Evolutionary conservation across 1,284 basidiomycete species (phyloP).

Genomic region (Ganoderma boninense): DNA sequence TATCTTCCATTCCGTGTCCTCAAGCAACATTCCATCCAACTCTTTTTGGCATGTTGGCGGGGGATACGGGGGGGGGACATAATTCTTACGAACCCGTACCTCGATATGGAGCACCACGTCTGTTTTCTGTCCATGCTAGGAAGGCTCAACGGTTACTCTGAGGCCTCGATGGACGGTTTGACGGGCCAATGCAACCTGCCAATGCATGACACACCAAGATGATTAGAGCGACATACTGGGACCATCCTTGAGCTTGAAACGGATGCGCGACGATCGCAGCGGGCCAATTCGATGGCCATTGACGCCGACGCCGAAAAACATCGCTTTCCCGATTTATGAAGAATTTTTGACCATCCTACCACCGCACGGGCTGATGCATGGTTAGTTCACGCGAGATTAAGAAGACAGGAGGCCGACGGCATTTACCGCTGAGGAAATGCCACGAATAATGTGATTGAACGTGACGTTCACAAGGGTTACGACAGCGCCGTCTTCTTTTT

Average conservation of each 20-base stretch:
- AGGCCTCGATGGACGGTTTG: neutral
- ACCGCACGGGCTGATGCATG: slow-evolving; percentile 5
- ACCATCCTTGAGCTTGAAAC: neutral
- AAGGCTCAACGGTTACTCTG: neutral
- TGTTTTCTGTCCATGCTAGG: neutral
- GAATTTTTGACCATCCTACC: neutral
- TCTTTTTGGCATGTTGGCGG: neutral
- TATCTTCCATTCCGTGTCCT: neutral
- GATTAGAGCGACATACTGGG: neutral
- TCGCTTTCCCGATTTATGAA: neutral
- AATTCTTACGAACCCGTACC: neutral
- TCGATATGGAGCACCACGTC: neutral
- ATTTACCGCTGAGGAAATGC: neutral
- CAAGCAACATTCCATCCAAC: neutral
- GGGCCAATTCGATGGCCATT: neutral
- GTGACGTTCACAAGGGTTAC: neutral
- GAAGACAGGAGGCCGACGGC: neutral
- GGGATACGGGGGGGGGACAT: neutral
- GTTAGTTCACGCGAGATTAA: neutral
- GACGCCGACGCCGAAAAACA: neutral
- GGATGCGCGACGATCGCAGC: neutral
- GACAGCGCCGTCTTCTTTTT: neutral
- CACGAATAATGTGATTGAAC: neutral
- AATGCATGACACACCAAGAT: neutral
- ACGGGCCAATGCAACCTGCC: neutral